Evolutionary conservation across 495 filamentous ascomycete species (phyloP), one percentile per base, ranked within the genome.

Genomic region (Penicillium steckii): DNA sequence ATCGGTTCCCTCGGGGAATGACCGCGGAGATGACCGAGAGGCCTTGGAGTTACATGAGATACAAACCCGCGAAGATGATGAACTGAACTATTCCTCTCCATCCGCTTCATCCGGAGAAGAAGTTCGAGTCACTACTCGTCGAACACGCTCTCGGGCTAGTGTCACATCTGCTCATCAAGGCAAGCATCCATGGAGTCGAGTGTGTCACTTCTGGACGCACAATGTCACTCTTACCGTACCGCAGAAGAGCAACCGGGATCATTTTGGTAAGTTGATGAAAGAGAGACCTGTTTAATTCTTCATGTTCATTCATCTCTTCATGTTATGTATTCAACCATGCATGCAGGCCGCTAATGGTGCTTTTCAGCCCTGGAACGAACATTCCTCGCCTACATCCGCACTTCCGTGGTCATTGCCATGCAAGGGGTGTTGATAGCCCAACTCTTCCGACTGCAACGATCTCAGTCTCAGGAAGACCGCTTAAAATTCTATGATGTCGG

Each of bases 381-480:
- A 27, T 93, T 87, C 64, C 82, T 93, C 38, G 83, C 77, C 44
- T 92, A 91, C 68, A 76, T 90, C 35, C 84, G 88, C 44, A 91
- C 88, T 7, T 88, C 87, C 0, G 66, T 87, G 21, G 72, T 81
- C 6, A 71, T 93, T 19, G 80, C 87, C 4, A 85, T 91, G 68
- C 72, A 84, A 45, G 82, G 84, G 37, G 80, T 85, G 5, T 59
- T 84, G 21, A 74, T 87, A 30, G 82, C 87, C 0, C 87, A 92
- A 61, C 79, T 91, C 5, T 87, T 86, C 60, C 75, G 83, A 46
- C 77, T 92, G 3, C 84, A 89, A 57, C 79, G 80, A 70, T 65
- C 74, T 13, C 27, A 60, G 4, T 55, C 53, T 1, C 13, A 52
- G 0, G 48, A 53, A 1, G 19, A 56, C 38, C 48, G 56, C 2